phyloP scores from a whole-genome alignment of 192 early-diverging fungal genomes.

The Cladochytrium replicatum region DNA sequence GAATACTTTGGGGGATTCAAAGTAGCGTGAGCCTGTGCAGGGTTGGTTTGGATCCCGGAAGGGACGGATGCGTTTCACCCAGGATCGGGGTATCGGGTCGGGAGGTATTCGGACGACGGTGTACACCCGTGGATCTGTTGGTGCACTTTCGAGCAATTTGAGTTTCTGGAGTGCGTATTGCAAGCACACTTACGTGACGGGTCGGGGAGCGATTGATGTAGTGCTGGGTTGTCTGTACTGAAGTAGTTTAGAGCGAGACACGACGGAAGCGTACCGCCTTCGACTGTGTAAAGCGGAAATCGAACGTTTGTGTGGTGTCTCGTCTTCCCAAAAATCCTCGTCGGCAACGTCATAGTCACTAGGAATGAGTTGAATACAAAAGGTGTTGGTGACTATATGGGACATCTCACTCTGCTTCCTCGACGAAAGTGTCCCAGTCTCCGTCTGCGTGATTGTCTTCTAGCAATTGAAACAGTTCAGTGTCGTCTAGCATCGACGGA shows the following conservation, averaged over 20 bases:
- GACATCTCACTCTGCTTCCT: slow-evolving; percentile 54
- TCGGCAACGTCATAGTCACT: slow-evolving; percentile 74
- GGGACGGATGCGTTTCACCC: slow-evolving; percentile 69
- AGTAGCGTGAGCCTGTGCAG: slow-evolving; percentile 10
- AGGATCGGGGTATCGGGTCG: slow-evolving; percentile 71
- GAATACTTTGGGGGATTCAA: slow-evolving; percentile 1
- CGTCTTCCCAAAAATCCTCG: slow-evolving; percentile 83
- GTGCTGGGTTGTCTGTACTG: too few relatives aligned
- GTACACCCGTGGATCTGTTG: too few relatives aligned
- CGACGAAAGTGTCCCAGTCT: slow-evolving; percentile 62
- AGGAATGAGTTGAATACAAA: not conserved
- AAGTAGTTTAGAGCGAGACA: too few relatives aligned
- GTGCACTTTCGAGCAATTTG: too few relatives aligned
- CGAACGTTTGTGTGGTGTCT: too few relatives aligned
- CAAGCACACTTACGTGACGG: too few relatives aligned
- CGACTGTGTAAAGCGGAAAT: too few relatives aligned
- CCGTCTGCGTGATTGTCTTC: slow-evolving; percentile 59
- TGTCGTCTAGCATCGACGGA: slow-evolving; percentile 48
- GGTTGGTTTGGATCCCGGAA: slow-evolving; percentile 17
- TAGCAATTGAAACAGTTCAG: slow-evolving; percentile 71
- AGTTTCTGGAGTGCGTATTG: too few relatives aligned
- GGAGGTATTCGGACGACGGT: slow-evolving; percentile 85
- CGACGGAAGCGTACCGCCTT: too few relatives aligned
- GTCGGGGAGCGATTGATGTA: too few relatives aligned
- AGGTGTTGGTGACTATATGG: not conserved